Percentiles rank a stretch among this genome's conserved stretches.
These are phyloP conservation scores for Cymodocea nodosa DNA, from an alignment of 116 monocot genomes.

Conservation along the genomic window DNA sequence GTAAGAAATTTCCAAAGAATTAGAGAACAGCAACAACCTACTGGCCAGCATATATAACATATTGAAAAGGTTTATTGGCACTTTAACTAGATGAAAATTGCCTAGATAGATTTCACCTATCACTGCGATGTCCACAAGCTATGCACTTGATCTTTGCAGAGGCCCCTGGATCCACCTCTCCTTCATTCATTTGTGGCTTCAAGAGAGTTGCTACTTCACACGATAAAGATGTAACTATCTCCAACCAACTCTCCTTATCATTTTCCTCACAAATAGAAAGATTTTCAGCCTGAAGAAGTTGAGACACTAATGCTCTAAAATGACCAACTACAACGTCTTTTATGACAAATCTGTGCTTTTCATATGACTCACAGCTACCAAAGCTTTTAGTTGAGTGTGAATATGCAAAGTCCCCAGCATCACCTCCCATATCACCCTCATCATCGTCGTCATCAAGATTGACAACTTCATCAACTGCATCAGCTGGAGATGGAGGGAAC, in stretches of 20 bases:
- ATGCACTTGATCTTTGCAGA: conserved; percentile 91
- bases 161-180: conserved; percentile 91
- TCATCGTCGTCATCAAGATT: conserved; percentile 44
- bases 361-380: conserved; percentile 46
- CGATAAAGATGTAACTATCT: conserved; percentile 77
- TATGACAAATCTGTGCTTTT: conserved; percentile 70
- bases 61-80: no score
- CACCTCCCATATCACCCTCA: conserved; percentile 15
- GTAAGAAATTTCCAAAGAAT: no score
- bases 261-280: conserved; percentile 44
- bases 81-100: no score
- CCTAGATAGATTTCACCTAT: conserved; percentile 36
- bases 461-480: conserved; percentile 58
- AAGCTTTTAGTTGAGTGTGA: conserved; percentile 46
- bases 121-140: conserved; percentile 67
- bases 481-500: conserved; percentile 85
- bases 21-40: no score
- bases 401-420: conserved; percentile 47
- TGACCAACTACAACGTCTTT: conserved; percentile 82
- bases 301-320: conserved; percentile 83
- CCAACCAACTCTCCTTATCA: conserved; percentile 71
- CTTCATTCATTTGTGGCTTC: conserved; percentile 76
- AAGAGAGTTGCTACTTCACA: conserved; percentile 94
- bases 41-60: no score
- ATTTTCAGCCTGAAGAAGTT: conserved; percentile 77